These are phyloP conservation scores for Coffea canephora DNA, from an alignment of 257 asterid species.

Conservation along the genomic window DNA sequence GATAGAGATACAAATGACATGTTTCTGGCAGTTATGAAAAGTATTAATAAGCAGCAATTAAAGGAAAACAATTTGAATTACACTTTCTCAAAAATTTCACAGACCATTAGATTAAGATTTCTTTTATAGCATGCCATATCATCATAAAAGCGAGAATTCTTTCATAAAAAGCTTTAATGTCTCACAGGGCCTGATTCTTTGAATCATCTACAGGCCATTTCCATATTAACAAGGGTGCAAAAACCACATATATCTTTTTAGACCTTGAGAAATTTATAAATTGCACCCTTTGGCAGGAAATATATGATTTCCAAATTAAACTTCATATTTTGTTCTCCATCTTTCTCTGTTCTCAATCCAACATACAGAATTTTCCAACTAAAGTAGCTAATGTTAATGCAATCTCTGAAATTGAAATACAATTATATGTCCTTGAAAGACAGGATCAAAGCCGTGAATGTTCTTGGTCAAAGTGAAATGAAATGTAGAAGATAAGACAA, in stretches of 20 bases:
- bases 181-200: neutral
- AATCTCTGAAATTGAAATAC: too few species aligned
- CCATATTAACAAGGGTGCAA: neutral
- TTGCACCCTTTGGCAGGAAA: neutral
- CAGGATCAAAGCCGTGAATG: neutral
- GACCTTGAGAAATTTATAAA: neutral
- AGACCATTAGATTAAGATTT: neutral
- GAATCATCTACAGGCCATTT: neutral
- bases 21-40: neutral
- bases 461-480: neutral
- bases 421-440: neutral
- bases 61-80: neutral
- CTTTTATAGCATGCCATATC: neutral
- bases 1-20: neutral
- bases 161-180: neutral
- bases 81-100: neutral
- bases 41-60: neutral
- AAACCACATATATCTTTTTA: neutral
- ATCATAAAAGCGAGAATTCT: neutral
- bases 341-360: neutral
- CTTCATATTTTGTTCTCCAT: neutral
- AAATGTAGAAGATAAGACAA: neutral
- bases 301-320: neutral
- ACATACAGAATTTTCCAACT: neutral
- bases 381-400: neutral